Conservation (phyloP, 2,329 filamentous ascomycete genomes). For the Aaosphaeria pasadenensis region DNA sequence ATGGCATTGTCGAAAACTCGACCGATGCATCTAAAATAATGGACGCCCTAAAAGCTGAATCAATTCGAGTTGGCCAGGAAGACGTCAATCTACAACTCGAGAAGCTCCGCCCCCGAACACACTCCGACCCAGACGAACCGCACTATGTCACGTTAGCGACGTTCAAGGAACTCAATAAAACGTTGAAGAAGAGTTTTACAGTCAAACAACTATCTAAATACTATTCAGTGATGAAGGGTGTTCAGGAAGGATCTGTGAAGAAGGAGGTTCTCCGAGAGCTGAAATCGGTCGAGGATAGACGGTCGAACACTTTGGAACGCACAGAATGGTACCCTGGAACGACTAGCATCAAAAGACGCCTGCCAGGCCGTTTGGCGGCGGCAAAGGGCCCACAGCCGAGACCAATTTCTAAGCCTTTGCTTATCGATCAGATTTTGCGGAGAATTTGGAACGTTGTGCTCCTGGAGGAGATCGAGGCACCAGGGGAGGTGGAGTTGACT, state of each 20-base stretch:
- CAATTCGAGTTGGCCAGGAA: constrained; percentile 15
- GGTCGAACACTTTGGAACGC: constrained; percentile 14
- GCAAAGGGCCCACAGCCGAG: constrained; percentile 5
- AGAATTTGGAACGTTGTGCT: constrained; percentile 29
- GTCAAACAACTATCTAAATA: constrained; percentile 27
- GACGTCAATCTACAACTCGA: constrained; percentile 31
- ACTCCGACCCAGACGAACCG: constrained; percentile 16
- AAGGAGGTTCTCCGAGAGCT: constrained; percentile 12
- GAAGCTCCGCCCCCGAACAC: constrained; percentile 23
- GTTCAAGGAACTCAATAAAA: constrained; percentile 21
- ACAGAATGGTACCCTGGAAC: constrained; percentile 32
- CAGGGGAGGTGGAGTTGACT: constrained; percentile 33
- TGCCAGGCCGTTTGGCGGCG: constrained; percentile 13
- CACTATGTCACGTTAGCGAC: constrained; percentile 24
- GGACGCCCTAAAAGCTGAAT: constrained; percentile 24
- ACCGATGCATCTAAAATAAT: constrained; percentile 20
- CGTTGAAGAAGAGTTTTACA: constrained; percentile 26
- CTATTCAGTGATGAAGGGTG: constrained; percentile 15
- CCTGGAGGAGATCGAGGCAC: constrained; percentile 34
- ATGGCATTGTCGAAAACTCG: constrained; percentile 4
- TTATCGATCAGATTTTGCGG: constrained; percentile 34
- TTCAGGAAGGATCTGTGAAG: constrained; percentile 14
- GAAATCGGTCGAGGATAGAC: constrained; percentile 11
- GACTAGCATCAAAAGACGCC: constrained; percentile 18
- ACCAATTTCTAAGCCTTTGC: constrained; percentile 22